Conservation (phyloP, 2,329 filamentous ascomycete genomes). For the Neoascochyta sp. region DNA sequence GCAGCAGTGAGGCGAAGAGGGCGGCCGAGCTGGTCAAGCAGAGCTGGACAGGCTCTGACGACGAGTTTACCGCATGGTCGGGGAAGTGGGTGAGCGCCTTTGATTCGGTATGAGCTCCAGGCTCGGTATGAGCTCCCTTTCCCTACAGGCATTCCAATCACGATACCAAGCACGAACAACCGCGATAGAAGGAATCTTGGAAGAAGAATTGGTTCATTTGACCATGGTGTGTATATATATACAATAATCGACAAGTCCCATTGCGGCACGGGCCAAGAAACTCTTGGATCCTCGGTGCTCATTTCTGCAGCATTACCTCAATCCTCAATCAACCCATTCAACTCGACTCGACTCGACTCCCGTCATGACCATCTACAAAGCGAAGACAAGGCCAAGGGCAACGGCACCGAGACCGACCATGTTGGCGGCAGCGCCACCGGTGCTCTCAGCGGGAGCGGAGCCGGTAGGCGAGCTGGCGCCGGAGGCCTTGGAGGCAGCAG, state of each 20-base stretch:
- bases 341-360: no score
- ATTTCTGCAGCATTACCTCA: no score
- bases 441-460: conserved; percentile 10
- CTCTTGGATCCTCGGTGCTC: conserved; percentile 8
- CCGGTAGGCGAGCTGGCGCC: conserved; percentile 3
- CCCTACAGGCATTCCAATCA: no score
- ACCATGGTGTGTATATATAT: conserved; percentile 4
- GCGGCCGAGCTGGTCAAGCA: conserved; percentile 55
- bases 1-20: conserved; percentile 57
- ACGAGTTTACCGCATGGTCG: conserved; percentile 79
- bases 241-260: conserved; percentile 1
- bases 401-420: conserved; percentile 20
- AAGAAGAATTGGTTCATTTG: conserved; percentile 6
- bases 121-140: background rate
- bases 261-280: conserved; percentile 8
- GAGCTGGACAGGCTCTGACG: conserved; percentile 62
- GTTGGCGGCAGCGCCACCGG: conserved; percentile 20
- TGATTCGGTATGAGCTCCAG: conserved; percentile 28
- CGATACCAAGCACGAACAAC: no score
- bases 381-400: conserved; percentile 5
- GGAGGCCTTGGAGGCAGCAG: conserved; percentile 6
- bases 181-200: no score
- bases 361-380: conserved; percentile 14
- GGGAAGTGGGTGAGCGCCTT: conserved; percentile 52
- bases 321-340: background rate